phyloP scores from a whole-genome alignment of 129 eudicot species.

The Heracleum sosnowskyi region DNA sequence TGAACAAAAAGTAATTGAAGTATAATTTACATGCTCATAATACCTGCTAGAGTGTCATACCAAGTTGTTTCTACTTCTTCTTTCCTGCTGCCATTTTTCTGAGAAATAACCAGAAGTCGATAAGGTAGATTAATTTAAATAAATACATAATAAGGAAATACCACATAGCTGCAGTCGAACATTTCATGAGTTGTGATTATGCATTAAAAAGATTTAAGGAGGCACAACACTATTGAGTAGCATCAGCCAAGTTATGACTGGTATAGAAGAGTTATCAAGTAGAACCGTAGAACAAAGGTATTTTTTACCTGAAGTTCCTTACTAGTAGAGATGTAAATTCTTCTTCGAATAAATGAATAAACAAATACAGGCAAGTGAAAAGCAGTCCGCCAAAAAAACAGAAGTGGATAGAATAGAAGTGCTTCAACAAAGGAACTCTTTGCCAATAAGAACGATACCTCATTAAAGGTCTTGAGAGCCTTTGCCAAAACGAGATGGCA shows the following conservation, averaged over 20 bases:
- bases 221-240: not conserved
- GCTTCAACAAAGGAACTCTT: not conserved
- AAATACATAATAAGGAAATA: not conserved
- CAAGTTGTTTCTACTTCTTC: conserved; percentile 72
- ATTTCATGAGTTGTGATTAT: not conserved
- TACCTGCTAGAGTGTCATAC: conserved; percentile 70
- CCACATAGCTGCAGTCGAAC: not conserved
- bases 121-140: not conserved
- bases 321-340: not conserved
- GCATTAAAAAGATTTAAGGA: not conserved
- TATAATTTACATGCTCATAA: not conserved
- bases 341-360: not conserved
- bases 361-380: not conserved
- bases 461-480: too few relatives aligned
- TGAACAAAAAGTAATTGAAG: not conserved
- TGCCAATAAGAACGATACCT: too few relatives aligned
- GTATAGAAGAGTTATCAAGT: not conserved
- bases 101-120: not conserved
- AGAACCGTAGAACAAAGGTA: not conserved
- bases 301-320: too few relatives aligned
- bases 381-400: not conserved
- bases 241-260: not conserved
- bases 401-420: not conserved
- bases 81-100: not conserved
- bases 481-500: too few relatives aligned